Base-by-base conservation (phyloP, 23 red algal genomes). In the Cyanidiococcus yangmingshanensis region DNA sequence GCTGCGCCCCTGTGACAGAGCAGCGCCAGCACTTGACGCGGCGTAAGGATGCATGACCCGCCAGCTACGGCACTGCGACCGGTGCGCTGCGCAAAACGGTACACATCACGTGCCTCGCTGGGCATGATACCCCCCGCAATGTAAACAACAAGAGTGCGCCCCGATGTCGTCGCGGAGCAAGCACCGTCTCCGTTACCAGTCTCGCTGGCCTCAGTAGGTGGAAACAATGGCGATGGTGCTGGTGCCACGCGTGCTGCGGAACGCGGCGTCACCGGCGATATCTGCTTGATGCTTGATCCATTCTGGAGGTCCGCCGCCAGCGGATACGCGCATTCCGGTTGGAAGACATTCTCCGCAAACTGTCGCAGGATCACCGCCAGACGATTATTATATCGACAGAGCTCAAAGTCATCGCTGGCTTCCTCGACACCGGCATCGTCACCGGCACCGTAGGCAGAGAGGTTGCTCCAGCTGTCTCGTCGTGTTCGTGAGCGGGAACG, bases 291-390 rank as follows among this genome's bases (percentile, higher is more conserved):
- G 21, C 45, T 54, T 21, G 45, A 21, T 15, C 12, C 45, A 7
- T 7, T 21, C 7, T 21, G 12, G 21, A 54, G 45, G 21, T 54
- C 45, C 45, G 45, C 21, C 21, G 45, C 45, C 12, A 54, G 45
- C 45, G 45, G 45, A 54, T 54, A 54, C 45, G 45, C 45, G 21
- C 45, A 54, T 29, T 71, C 63, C 12, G 63, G 63, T 7, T 29
- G 63, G n/a, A 71, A 35, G n/a, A 35, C 63, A 29, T 35, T 35
- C 63, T 71, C 63, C n/a, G 63, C 63, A 7, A 25, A 71, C 32
- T 71, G 63, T 3, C 63, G 63, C 27, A 71, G 32, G 63, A 71
- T 71, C 63, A 71, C 63, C 27, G 63, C 63, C 63, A 71, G 63
- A 32, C 63, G 63, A 30, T 71, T 71, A 29, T 35, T 71, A 29